Conservation (phyloP, 1,284 basidiomycete species). For the Pholiota adiposa region DNA sequence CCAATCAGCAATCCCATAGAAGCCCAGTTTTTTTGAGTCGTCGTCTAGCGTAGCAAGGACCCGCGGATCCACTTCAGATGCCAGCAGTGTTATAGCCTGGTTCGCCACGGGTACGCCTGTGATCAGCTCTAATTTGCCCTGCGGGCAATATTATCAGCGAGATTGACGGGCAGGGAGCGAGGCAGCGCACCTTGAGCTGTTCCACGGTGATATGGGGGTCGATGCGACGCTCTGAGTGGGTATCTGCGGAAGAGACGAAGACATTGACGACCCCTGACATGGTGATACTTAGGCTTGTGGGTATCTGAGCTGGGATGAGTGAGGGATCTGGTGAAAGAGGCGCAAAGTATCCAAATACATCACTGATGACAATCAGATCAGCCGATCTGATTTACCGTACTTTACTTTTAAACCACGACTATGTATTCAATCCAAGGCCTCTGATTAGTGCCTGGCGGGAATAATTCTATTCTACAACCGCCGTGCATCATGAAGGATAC, state of each 20-base stretch:
- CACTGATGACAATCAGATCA: background rate
- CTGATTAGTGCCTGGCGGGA: no score
- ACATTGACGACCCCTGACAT: conserved; percentile 62
- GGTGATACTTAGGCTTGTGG: no score
- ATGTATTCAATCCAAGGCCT: no score
- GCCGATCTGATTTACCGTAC: background rate
- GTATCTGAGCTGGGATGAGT: background rate
- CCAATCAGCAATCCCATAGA: conserved; percentile 71
- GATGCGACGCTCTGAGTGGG: conserved; percentile 83
- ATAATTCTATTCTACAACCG: no score
- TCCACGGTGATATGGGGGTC: conserved; percentile 75
- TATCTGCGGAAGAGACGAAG: conserved; percentile 85
- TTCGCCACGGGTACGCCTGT: conserved; percentile 85
- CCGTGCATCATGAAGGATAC: no score
- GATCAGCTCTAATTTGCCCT: conserved; percentile 87
- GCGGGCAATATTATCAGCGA: conserved; percentile 12
- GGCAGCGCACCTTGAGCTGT: conserved; percentile 72
- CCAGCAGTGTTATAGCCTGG: conserved; percentile 70
- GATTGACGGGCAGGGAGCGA: background rate
- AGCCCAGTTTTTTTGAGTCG: conserved; percentile 70
- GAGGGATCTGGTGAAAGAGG: background rate
- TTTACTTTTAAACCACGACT: no score
- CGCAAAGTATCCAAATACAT: background rate
- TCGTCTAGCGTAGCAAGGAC: conserved; percentile 64
- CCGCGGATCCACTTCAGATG: conserved; percentile 58